A percentile compares a stretch with the other conserved stretches of the same genome.
phyloP scores from a whole-genome alignment of 257 asterid species.

The Misopates orontium region DNA sequence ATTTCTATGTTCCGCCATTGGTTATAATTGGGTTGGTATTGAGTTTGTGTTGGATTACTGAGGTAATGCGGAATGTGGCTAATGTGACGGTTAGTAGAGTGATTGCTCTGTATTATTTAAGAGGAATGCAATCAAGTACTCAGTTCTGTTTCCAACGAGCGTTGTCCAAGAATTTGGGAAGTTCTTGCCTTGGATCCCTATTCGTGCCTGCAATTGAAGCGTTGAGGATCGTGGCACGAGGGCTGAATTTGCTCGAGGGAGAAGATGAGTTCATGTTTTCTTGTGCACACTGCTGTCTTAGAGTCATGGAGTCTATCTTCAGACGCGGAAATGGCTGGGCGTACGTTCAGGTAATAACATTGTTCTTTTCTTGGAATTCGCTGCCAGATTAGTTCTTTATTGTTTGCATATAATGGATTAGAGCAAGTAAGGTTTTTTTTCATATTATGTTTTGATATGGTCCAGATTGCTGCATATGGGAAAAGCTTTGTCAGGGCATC shows the following conservation, averaged over 20 bases:
- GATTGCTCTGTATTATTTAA: constrained; percentile 80
- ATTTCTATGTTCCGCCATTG: constrained; percentile 69
- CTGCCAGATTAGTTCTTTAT: background rate
- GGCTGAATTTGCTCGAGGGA: constrained; percentile 85
- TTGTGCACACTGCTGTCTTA: constrained; percentile 92
- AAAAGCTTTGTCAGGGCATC: constrained; percentile 86
- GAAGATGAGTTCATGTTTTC: constrained; percentile 98
- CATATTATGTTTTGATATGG: no score
- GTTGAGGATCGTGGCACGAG: constrained; percentile 82
- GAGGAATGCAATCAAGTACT: constrained; percentile 91
- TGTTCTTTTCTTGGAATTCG: background rate
- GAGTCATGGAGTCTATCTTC: constrained; percentile 82
- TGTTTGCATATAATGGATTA: background rate
- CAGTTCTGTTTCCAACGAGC: constrained; percentile 91
- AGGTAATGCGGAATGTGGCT: constrained; percentile 97
- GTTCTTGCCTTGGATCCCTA: constrained; percentile 89
- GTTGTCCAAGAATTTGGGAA: constrained; percentile 73
- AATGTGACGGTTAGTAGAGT: constrained; percentile 79
- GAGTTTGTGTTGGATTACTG: constrained; percentile 89
- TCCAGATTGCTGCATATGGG: constrained; percentile 91
- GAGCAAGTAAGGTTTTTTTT: background rate
- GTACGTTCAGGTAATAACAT: constrained; percentile 76
- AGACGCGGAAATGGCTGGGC: constrained; percentile 96
- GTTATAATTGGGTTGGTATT: constrained; percentile 54
- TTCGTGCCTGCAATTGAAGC: constrained; percentile 88